Evolutionary conservation across 2,329 filamentous ascomycete genomes (phyloP), one percentile per base, ranked within the genome.

Genomic region (Raffaelea arxii): DNA sequence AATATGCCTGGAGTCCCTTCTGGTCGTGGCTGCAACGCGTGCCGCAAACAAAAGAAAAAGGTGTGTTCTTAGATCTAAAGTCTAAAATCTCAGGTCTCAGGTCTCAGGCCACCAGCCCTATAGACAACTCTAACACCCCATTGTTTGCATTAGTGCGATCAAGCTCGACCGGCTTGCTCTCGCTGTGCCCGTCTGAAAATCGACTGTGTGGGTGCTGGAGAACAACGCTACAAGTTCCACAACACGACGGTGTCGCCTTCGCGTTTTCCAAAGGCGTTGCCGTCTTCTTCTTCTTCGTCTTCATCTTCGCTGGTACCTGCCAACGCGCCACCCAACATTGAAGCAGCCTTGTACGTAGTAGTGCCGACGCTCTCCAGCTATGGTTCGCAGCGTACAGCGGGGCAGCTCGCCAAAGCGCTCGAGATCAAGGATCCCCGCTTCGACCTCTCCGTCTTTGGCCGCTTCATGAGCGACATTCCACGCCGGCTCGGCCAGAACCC

Each of bases 21-120:
- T 1, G 46, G 49, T 22, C 48, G 48, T 3, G 51, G 53, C 45
- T 55, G 53, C 24, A 45, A 53, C 24, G 51, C 45, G 37, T 55
- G 53, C 18, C 48, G 51, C 6, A 35, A 25, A 1, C 53, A 55
- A 25, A 55, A 55, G 42, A 55, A 55, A 32, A 52, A 53, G 40
- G 52, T 48, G 25, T 25, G 30, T 12, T n/a, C n/a, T n/a, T 16
- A 10, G 19, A 23, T 45, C 19, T 41, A n/a, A 25, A 24, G 16
- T n/a, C 6, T n/a, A 16, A 9, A 9, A 16, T 30, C 27, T 16
- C 9, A 9, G 9, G 27, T 30, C 27, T 30, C 27, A 16, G 9
- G 9, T 30, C 16, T 30, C 27, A 30, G 9, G 27, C n/a, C n/a
- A n/a, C n/a, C n/a, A n/a, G n/a, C n/a, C n/a, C n/a, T n/a, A n/a